phyloP scores from a whole-genome alignment of 2,329 filamentous ascomycete species.

The Cordyceps fumosorosea region DNA sequence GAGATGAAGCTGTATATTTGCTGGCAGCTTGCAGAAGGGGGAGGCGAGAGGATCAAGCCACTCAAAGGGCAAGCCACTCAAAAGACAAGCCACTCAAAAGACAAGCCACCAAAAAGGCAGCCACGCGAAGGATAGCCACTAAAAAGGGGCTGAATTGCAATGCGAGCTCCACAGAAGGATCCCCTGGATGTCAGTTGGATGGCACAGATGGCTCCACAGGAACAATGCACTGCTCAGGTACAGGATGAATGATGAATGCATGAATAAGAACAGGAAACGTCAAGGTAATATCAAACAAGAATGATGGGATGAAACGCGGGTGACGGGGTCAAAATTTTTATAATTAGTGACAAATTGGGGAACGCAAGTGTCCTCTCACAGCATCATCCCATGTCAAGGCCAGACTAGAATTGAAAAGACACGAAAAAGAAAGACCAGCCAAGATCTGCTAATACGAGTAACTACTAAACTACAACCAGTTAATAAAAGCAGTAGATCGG shows the following conservation, averaged over 20 bases:
- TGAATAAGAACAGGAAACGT: background rate
- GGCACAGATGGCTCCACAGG: background rate
- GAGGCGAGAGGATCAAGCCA: too few species aligned
- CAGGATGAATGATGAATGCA: background rate
- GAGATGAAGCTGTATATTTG: too few species aligned
- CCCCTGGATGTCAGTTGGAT: background rate
- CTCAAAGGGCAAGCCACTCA: too few species aligned
- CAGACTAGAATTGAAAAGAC: background rate
- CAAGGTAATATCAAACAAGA: background rate
- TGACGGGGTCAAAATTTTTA: background rate
- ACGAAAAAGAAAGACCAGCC: background rate
- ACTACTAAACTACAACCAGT: background rate
- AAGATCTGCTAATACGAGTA: background rate
- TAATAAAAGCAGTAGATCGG: background rate
- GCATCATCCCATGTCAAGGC: background rate
- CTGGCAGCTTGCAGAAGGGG: too few species aligned
- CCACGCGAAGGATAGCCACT: background rate
- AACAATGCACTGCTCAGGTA: background rate
- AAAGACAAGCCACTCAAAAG: too few species aligned
- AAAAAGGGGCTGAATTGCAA: conserved; percentile 7
- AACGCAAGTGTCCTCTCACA: background rate
- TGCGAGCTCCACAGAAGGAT: background rate
- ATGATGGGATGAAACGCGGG: background rate
- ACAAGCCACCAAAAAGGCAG: too few species aligned
- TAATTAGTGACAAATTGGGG: background rate